Percentiles rank a stretch among this genome's conserved stretches.
These are phyloP conservation scores for Candida sojae DNA, from an alignment of 1,139 yeast genomes.

Conservation along the genomic window DNA sequence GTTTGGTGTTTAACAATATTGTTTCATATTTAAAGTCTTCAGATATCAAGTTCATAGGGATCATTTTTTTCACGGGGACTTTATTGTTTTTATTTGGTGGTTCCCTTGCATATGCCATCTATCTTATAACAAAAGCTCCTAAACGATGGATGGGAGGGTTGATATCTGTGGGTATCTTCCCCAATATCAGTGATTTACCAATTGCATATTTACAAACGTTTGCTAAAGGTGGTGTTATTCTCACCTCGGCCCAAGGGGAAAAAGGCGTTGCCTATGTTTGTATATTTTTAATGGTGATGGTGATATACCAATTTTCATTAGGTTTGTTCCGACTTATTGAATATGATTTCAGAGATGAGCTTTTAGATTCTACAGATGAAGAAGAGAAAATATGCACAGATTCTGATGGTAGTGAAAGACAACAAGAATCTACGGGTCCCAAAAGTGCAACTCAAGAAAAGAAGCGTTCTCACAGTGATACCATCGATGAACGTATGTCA, in stretches of 20 bases:
- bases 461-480: neutral
- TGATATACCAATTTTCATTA: constrained; percentile 69
- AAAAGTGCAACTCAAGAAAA: constrained; percentile 2
- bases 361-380: constrained; percentile 7
- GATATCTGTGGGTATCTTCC: constrained; percentile 63
- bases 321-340: constrained; percentile 76
- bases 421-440: constrained; percentile 11
- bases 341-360: constrained; percentile 57
- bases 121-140: constrained; percentile 54
- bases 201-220: constrained; percentile 86
- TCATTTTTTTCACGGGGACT: constrained; percentile 59
- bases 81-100: constrained; percentile 44
- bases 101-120: constrained; percentile 33
- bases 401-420: constrained; percentile 10
- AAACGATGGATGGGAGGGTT: constrained; percentile 79
- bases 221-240: constrained; percentile 60
- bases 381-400: constrained; percentile 4
- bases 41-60: constrained; percentile 76
- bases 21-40: constrained; percentile 68
- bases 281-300: constrained; percentile 72
- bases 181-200: constrained; percentile 80
- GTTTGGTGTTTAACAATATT: constrained; percentile 75
- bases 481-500: neutral
- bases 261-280: constrained; percentile 87
- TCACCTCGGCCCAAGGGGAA: constrained; percentile 59